Base-by-base conservation (phyloP, 176 grass and related monocot species). In the Thinopyrum elongatum region DNA sequence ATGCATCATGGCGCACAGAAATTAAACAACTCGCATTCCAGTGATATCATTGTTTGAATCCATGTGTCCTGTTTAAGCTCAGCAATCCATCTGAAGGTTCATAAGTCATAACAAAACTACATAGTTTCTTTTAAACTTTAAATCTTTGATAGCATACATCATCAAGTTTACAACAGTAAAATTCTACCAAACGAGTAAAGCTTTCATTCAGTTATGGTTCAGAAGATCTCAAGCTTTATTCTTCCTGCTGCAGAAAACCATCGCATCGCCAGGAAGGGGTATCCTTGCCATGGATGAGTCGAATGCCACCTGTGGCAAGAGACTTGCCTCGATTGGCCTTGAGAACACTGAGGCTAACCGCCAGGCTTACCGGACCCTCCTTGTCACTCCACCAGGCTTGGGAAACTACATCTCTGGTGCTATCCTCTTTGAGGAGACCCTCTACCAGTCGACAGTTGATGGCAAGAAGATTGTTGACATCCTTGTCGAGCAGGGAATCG, bases 271-370 rank as follows among this genome's bases (percentile, higher is more conserved):
- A 49, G 97, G 97, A 80, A 97, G 92, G 88, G 97, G 97, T 22
- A 94, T 99, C 85, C 82, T 99, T 71, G 97, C 97, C 85, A 99
- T 97, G 94, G 97, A 99, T 36, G 97, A 99, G 80, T 97, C 97
- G 0, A 99, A 99, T 5, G 97, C 94, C 10, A 99, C 97, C 70
- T 99, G 97, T 9, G 97, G 97, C 51, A 99, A 99, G 89, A 97
- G 94, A 83, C 94, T 99, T 0, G 94, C 73, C 0, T 97, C 97
- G 25, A 99, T 99, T 49, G 97, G 97, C 17, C 92, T 99, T 19
- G 97, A 99, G 87, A 99, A 99, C 94, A 99, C 97, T 2, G 97
- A 99, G 80, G 94, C 90, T 65, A 99, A 99, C 89, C 92, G 97
- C 28, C 97, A 97, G 84, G 97, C 97, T 63, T 99, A 97, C 86